Evolutionary conservation across 164 flowering plant species (phyloP), one percentile per base, ranked within the genome.

Genomic region (Stephania japonica): DNA sequence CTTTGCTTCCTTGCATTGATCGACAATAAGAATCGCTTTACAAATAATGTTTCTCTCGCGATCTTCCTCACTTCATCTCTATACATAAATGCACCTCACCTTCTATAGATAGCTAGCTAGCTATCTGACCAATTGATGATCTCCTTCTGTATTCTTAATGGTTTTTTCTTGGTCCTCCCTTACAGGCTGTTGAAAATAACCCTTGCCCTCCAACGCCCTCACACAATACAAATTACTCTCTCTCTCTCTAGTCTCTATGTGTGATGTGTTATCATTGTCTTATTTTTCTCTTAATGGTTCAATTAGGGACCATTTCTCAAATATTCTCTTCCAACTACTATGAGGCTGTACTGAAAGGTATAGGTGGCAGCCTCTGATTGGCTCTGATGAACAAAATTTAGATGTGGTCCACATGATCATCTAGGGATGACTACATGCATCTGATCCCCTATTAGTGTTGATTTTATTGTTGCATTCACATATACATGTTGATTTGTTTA

Each of bases 131-230:
- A 32, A n/a, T n/a, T 32, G 38, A 32, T 32, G 38, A 32, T n/a
- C 64, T 24, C 68, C 50, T 25, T 70, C 70, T 47, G 61, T 70
- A 62, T 71, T 76, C 74, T 81, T 78, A 81, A 76, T 81, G 77
- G 78, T 68, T 78, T 72, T 23, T 72, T 78, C 38, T 76, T 73
- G 72, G 75, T 75, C 80, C 78, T 71, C 69, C 72, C 80, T 77
- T 73, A 75, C 81, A 82, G 84, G 82, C 64, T 80, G 68, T 77
- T 79, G 82, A 79, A 70, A 75, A 16, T 68, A 81, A 79, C 84
- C 50, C 24, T 26, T 23, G 67, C 71, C 65, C 41, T 27, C 38
- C 38, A 25, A 6, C 13, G n/a, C 59, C 19, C 59, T 19, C n/a
- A 50, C n/a, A 50, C 16, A 50, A 50, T 32, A 32, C 38, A 32